Evolutionary conservation across 2,329 filamentous ascomycete species (phyloP), one percentile per base, ranked within the genome.

Genomic region (Macrophomina phaseolina): DNA sequence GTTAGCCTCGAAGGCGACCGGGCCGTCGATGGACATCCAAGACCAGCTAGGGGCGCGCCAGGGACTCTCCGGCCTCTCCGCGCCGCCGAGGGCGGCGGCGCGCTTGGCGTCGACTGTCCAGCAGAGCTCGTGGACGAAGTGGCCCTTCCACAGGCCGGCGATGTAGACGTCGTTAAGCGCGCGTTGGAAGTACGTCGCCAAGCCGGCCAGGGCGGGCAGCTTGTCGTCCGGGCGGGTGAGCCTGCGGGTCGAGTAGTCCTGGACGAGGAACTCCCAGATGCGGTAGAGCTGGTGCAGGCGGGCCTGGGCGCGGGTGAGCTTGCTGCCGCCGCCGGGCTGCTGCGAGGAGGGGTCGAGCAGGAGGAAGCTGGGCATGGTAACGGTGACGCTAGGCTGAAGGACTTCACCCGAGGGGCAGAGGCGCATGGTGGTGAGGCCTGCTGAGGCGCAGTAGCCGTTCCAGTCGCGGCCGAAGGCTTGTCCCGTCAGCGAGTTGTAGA

Each of bases 201-300:
- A 48, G n/a, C 68, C 68, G 14, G 67, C 58, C 8, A 69, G 65
- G 11, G 68, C 68, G 18, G 67, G 53, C 28, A 69, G 53, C 38
- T 69, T 69, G 56, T 69, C 68, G 6, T 42, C 30, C 14, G 52
- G 32, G 45, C 67, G 48, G 4, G 67, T 63, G 16, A 69, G 60
- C 6, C 48, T 18, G 8, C 68, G 67, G 38, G 36, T 48, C 3
- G 55, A 56, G 36, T 68, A 69, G 62, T 64, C 49, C 16, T 45
- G 48, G 4, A 55, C 49, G 6, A 64, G 38, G 23, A 64, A 46
- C 23, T 64, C 38, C 62, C 62, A 64, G 40, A 55, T 56, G 28
- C 65, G 32, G 60, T 64, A 67, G 38, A 53, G 65, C 45, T 64
- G 40, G 23, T 34, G 34, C 5, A 12, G 5, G 55, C 18, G 36